A percentile compares a stretch with the other conserved stretches of the same genome.
Conservation (phyloP, 805 yeast genomes). For the Schwanniomyces vanrijiae region DNA sequence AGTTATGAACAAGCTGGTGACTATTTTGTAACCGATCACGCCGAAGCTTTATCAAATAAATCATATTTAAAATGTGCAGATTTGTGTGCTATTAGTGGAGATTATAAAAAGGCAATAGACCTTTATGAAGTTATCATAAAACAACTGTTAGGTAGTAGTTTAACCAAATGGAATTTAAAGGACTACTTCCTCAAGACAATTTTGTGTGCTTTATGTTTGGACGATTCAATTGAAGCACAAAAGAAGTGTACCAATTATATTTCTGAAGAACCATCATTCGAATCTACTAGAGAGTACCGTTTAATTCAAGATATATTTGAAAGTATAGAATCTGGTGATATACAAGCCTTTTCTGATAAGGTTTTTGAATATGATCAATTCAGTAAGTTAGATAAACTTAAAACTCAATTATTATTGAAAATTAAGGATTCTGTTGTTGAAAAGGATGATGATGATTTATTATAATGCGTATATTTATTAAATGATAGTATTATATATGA, state of each 20-base stretch:
- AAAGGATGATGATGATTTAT: conserved; percentile 67
- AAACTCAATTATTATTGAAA: conserved; percentile 77
- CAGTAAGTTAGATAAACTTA: conserved; percentile 86
- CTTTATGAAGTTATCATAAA: conserved; percentile 78
- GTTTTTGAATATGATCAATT: conserved; percentile 86
- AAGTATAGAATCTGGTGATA: conserved; percentile 78
- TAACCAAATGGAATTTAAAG: conserved; percentile 88
- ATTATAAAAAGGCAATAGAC: conserved; percentile 72
- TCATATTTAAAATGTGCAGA: conserved; percentile 90
- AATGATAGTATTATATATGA: not conserved
- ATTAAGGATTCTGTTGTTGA: conserved; percentile 73
- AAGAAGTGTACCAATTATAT: conserved; percentile 64
- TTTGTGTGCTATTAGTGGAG: conserved; percentile 66
- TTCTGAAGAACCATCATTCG: conserved; percentile 75
- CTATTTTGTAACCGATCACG: conserved; percentile 92
- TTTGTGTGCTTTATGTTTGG: conserved; percentile 79
- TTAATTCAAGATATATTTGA: conserved; percentile 66
- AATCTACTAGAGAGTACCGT: conserved; percentile 71
- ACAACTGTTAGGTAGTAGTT: conserved; percentile 67
- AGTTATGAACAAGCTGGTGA: conserved; percentile 94
- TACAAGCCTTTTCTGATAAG: conserved; percentile 69
- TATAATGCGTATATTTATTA: conserved; percentile 12
- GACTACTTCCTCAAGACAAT: conserved; percentile 87
- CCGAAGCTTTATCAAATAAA: conserved; percentile 85
- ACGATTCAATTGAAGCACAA: conserved; percentile 83